Conservation (phyloP, 2,329 filamentous ascomycete genomes). For the Stachybotrys chlorohalonatus region DNA sequence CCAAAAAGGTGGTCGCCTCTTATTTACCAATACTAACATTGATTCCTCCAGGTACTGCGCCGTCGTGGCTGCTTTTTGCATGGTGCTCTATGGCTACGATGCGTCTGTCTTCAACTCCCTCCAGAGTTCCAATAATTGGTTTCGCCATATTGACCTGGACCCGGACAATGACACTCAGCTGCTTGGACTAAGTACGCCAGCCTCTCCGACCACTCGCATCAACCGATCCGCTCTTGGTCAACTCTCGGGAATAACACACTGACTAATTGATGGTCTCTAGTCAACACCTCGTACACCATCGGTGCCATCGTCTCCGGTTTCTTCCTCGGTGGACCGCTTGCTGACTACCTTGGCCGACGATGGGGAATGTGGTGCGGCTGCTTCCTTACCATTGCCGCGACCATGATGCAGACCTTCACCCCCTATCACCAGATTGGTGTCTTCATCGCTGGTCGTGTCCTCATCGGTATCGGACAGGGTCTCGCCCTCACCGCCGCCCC, state of each 20-base stretch:
- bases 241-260: neutral
- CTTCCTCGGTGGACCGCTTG: conserved; percentile 57
- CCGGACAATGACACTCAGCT: conserved; percentile 32
- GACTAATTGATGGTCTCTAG: neutral
- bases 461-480: conserved; percentile 63
- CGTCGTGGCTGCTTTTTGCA: conserved; percentile 61
- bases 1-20: too few relatives aligned
- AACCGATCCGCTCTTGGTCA: too few relatives aligned
- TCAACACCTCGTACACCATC: conserved; percentile 64
- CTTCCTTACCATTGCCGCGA: conserved; percentile 55
- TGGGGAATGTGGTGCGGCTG: conserved; percentile 58
- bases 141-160: conserved; percentile 49
- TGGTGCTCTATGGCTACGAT: conserved; percentile 70
- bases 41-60: conserved; percentile 49
- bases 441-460: conserved; percentile 59
- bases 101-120: conserved; percentile 66
- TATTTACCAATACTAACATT: neutral
- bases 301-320: conserved; percentile 62
- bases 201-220: neutral
- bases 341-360: conserved; percentile 53
- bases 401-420: conserved; percentile 59
- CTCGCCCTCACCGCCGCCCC: conserved; percentile 59
- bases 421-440: conserved; percentile 51
- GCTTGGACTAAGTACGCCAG: conserved; percentile 26
- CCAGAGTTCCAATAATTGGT: conserved; percentile 59